Base-by-base conservation (phyloP, 768 basidiomycete species). In the Trametes maxima region DNA sequence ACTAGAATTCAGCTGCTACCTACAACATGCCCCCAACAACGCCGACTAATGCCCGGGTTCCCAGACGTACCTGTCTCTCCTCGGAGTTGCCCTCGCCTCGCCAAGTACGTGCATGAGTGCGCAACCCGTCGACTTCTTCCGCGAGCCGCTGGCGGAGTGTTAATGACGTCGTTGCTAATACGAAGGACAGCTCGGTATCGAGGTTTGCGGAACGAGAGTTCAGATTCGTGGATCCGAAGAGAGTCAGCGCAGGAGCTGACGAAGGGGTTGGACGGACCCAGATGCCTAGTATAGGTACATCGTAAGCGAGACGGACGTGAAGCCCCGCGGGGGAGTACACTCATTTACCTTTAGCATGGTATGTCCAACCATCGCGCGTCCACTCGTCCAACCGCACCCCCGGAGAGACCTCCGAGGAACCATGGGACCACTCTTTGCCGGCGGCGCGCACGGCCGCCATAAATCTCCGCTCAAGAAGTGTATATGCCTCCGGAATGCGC, bases 401-500 rank as follows among this genome's bases (percentile, higher is more conserved):
- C 36, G 75, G n/a, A 5, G n/a, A 5, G 25, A 62, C 69, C 11
- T 66, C 66, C 16, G 49, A n/a, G 25, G 63, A 36, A 60, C 64
- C n/a, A 63, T 47, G 36, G 28, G 57, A 33, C 68, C 70, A 70
- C 35, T 57, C 66, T 35, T 76, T 78, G 5, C 78, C 78, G 0
- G 85, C 83, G n/a, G 70, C 71, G 49, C 71, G 72, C 2, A 86
- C 85, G 4, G 86, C 86, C 24, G 69, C 73, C 84, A 91, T 90
- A 71, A 99, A 99, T 24, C 83, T 80, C 60, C 92, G 85, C 67
- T 97, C 94, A 48, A 94, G 80, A 16, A 92, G 71, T 0, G 95
- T 97, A 71, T 99, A 99, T 0, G 88, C 97, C 72, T 96, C 96
- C 5, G 97, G 97, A 67, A 99, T 95, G 58, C 94, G 85, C 13